Conservation (phyloP, 2,329 filamentous ascomycete species). For the Amylocarpus encephaloides region DNA sequence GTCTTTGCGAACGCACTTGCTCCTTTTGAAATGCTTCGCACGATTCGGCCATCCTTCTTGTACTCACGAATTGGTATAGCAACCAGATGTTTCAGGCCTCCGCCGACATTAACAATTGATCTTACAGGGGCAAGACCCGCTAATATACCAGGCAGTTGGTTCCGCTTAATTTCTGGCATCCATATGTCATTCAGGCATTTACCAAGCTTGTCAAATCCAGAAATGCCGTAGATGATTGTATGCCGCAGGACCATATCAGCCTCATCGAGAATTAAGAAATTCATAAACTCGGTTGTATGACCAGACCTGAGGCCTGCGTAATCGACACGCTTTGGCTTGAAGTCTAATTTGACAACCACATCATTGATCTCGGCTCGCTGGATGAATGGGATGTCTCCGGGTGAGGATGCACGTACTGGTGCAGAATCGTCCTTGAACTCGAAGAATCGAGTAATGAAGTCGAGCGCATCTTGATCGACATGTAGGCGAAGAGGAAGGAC, state of each 20-base stretch:
- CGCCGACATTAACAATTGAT: conserved; percentile 84
- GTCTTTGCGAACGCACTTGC: conserved; percentile 85
- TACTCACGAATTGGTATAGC: conserved; percentile 90
- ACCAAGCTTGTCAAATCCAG: conserved; percentile 84
- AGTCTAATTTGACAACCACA: conserved; percentile 81
- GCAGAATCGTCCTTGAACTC: conserved; percentile 82
- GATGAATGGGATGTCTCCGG: conserved; percentile 75
- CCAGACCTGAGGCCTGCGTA: conserved; percentile 89
- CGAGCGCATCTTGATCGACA: conserved; percentile 93
- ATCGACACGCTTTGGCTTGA: conserved; percentile 97
- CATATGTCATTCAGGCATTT: conserved; percentile 91
- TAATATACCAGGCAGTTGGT: conserved; percentile 83
- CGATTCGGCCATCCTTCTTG: conserved; percentile 83
- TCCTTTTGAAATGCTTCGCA: conserved; percentile 88
- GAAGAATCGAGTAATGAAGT: conserved; percentile 96
- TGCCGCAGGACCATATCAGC: conserved; percentile 80
- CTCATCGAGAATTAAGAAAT: conserved; percentile 88
- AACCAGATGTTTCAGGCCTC: conserved; percentile 78
- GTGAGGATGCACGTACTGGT: conserved; percentile 48
- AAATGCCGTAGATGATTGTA: conserved; percentile 86
- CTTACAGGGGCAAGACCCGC: conserved; percentile 86
- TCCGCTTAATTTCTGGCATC: conserved; percentile 86
- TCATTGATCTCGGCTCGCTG: conserved; percentile 84
- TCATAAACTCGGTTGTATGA: conserved; percentile 97
- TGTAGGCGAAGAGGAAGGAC: conserved; percentile 83